phyloP scores from a whole-genome alignment of 2,329 filamentous ascomycete species.

The Hypoxylon sp. region DNA sequence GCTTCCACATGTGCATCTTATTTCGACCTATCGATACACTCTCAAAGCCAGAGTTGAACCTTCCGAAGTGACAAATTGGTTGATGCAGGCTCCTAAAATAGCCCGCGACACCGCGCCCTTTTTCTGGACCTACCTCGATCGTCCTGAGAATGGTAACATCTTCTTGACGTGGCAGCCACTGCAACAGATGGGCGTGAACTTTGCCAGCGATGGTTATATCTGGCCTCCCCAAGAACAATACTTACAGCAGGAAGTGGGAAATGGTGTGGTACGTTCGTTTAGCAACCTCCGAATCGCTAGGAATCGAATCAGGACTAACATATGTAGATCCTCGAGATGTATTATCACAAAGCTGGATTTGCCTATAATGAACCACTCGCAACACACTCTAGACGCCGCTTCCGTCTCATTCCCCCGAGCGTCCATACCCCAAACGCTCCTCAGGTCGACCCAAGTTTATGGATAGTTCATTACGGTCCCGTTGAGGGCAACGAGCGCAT shows the following conservation, averaged over 20 bases:
- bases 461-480: conserved; percentile 91
- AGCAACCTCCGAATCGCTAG: conserved; percentile 11
- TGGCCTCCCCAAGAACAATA: conserved; percentile 87
- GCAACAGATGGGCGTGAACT: conserved; percentile 77
- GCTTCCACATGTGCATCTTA: conserved; percentile 90
- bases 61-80: conserved; percentile 84
- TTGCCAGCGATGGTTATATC: conserved; percentile 91
- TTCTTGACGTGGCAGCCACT: conserved; percentile 91
- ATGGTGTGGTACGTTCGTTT: conserved; percentile 66
- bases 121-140: conserved; percentile 92
- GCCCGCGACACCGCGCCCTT: conserved; percentile 88
- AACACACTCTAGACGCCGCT: conserved; percentile 84
- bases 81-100: conserved; percentile 86
- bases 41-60: conserved; percentile 78
- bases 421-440: conserved; percentile 78
- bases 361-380: conserved; percentile 81
- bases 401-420: conserved; percentile 83
- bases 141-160: conserved; percentile 84
- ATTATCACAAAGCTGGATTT: conserved; percentile 85
- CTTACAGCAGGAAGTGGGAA: conserved; percentile 79
- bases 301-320: conserved; percentile 42
- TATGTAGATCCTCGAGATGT: conserved; percentile 86
- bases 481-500: conserved; percentile 81
- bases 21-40: conserved; percentile 88
- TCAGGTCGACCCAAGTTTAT: conserved; percentile 83